Conservation (phyloP, 148 eudicot species). For the Rhododendron molle region DNA sequence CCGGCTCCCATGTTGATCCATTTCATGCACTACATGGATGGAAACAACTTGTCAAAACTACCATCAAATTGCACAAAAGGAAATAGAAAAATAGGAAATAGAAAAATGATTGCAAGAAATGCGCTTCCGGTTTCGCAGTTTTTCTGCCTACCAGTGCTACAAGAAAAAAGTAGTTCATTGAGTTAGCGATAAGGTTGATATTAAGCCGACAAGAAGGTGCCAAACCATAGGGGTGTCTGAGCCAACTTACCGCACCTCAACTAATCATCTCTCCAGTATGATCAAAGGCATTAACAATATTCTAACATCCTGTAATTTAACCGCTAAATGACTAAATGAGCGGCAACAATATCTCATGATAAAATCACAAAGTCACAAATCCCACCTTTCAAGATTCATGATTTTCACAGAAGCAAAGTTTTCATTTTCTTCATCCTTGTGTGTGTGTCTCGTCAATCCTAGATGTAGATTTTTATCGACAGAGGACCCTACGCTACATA, state of each 20-base stretch:
- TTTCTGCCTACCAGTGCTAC: no score
- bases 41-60: no score
- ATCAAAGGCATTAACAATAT: background rate
- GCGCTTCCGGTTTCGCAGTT: no score
- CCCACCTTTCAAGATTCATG: background rate
- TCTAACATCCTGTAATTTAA: background rate
- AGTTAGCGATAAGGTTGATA: no score
- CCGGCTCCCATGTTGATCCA: background rate
- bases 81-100: no score
- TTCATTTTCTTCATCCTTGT: background rate
- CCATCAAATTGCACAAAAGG: no score
- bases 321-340: background rate
- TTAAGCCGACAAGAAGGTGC: no score
- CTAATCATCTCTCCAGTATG: no score
- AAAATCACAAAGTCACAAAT: background rate
- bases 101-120: no score
- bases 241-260: no score
- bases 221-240: no score
- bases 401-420: background rate
- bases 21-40: background rate
- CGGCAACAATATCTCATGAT: background rate
- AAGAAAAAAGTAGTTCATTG: no score
- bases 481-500: background rate
- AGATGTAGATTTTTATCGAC: background rate
- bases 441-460: background rate